Evolutionary conservation across 345 rosid genomes (phyloP).

Genomic region (thale cress (Arabidopsis thaliana)): DNA sequence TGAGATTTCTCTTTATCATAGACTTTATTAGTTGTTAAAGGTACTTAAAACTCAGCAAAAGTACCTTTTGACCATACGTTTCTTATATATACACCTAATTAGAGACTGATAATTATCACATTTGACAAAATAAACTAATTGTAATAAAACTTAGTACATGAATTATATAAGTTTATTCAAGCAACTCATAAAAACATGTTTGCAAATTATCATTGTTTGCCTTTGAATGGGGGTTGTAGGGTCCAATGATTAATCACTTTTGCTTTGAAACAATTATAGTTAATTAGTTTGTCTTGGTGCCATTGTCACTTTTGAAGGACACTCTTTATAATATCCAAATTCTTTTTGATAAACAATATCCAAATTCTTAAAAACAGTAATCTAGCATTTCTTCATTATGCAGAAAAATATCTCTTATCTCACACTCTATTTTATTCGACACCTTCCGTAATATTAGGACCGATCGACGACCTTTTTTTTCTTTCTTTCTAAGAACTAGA

Average conservation of each 20-base stretch:
- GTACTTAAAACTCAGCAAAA: constrained; percentile 30
- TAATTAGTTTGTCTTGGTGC: constrained; percentile 42
- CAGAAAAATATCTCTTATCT: not conserved
- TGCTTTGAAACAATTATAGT: constrained; percentile 28
- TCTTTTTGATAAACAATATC: not conserved
- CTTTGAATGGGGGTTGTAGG: constrained; percentile 43
- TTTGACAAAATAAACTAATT: constrained; percentile 14
- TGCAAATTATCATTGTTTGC: constrained; percentile 39
- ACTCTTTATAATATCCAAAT: constrained; percentile 11
- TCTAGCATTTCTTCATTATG: constrained; percentile 3
- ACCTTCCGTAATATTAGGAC: constrained; percentile 33
- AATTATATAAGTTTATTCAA: constrained; percentile 41
- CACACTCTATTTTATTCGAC: constrained; percentile 19
- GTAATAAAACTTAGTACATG: constrained; percentile 14
- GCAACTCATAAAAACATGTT: constrained; percentile 35
- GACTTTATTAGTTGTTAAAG: constrained; percentile 44
- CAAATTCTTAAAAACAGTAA: not conserved
- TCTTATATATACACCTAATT: constrained; percentile 16
- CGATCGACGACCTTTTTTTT: not conserved
- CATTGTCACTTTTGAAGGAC: constrained; percentile 41
- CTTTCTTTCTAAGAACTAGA: not conserved
- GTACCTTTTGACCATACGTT: constrained; percentile 30
- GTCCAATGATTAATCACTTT: constrained; percentile 37
- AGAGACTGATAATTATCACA: constrained; percentile 18
- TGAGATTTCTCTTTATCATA: constrained; percentile 19